These are phyloP conservation scores for Diatrype stigma DNA, from an alignment of 2,329 filamentous ascomycete species.

Conservation along the genomic window DNA sequence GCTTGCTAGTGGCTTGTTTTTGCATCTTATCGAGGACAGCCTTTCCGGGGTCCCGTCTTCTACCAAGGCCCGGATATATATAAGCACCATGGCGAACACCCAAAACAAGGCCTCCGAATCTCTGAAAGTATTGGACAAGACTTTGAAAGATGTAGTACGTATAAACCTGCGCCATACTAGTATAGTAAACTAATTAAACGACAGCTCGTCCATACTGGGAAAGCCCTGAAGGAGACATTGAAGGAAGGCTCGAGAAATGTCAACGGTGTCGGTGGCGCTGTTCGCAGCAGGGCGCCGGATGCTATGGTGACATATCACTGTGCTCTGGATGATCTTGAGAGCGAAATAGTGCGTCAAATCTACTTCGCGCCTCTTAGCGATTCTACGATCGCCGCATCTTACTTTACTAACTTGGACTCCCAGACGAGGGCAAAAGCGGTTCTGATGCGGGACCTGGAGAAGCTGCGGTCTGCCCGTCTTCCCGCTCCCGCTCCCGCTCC, in stretches of 20 bases:
- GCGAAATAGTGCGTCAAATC: slow-evolving; percentile 52
- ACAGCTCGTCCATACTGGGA: slow-evolving; percentile 57
- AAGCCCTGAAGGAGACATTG: slow-evolving; percentile 46
- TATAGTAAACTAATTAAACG: slow-evolving; percentile 10
- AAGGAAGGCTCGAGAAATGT: slow-evolving; percentile 41
- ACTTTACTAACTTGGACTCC: slow-evolving; percentile 1
- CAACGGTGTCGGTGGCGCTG: slow-evolving; percentile 25
- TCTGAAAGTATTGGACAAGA: slow-evolving; percentile 45
- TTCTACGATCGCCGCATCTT: slow-evolving; percentile 6
- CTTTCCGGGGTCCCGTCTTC: no score
- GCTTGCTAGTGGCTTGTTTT: no score
- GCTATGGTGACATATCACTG: slow-evolving; percentile 46
- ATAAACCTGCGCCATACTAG: not conserved
- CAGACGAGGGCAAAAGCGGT: slow-evolving; percentile 52
- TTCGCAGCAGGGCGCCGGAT: slow-evolving; percentile 41
- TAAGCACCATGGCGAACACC: not conserved
- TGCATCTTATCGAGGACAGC: no score
- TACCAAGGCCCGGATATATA: no score
- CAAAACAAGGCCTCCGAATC: slow-evolving; percentile 24
- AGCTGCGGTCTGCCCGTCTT: slow-evolving; percentile 27
- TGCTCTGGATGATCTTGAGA: slow-evolving; percentile 53
- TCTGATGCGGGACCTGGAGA: slow-evolving; percentile 49
- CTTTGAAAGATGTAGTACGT: slow-evolving; percentile 53
- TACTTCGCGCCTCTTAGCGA: not conserved
- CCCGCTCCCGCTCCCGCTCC: slow-evolving; percentile 14